Percentiles rank a stretch among this genome's conserved stretches.
Conservation (phyloP, 2,329 filamentous ascomycete genomes). For the Fusarium tuaranense region DNA sequence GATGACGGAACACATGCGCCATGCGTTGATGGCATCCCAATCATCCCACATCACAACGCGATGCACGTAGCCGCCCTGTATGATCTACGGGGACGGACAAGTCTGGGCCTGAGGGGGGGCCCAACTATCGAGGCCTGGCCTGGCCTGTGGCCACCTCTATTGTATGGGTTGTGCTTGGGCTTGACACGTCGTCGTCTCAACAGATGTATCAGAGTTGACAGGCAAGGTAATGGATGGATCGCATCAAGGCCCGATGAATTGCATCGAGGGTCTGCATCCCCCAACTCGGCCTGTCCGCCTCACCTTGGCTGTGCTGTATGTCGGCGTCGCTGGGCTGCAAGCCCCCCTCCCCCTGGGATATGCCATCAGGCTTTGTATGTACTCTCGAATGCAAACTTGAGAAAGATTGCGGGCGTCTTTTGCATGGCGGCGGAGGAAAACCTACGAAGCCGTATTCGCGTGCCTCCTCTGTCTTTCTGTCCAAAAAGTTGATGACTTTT, state of each 20-base stretch:
- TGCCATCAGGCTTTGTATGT: not conserved
- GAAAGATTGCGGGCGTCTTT: not conserved
- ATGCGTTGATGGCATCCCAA: conserved; percentile 25
- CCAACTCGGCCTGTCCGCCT: conserved; percentile 24
- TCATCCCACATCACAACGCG: conserved; percentile 30
- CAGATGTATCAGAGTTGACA: conserved; percentile 3
- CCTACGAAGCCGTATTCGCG: not conserved
- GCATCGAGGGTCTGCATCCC: conserved; percentile 17
- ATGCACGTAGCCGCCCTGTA: conserved; percentile 32
- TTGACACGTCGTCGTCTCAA: conserved; percentile 18
- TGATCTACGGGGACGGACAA: conserved; percentile 18
- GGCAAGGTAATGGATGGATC: conserved; percentile 8
- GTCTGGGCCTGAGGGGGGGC: conserved; percentile 20
- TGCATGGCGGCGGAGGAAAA: not conserved
- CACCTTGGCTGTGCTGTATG: conserved; percentile 7
- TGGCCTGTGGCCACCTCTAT: not conserved
- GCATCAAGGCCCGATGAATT: conserved; percentile 20
- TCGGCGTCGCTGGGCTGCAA: not conserved
- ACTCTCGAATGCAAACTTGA: not conserved
- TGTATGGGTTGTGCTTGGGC: not conserved
- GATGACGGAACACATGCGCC: conserved; percentile 24
- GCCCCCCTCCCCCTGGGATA: not conserved
- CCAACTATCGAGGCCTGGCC: conserved; percentile 18
- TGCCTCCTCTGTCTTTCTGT: not conserved
- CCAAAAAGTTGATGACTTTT: not conserved